Evolutionary conservation across 257 asterid species (phyloP).

Genomic region (Jaltomata sinuosa): DNA sequence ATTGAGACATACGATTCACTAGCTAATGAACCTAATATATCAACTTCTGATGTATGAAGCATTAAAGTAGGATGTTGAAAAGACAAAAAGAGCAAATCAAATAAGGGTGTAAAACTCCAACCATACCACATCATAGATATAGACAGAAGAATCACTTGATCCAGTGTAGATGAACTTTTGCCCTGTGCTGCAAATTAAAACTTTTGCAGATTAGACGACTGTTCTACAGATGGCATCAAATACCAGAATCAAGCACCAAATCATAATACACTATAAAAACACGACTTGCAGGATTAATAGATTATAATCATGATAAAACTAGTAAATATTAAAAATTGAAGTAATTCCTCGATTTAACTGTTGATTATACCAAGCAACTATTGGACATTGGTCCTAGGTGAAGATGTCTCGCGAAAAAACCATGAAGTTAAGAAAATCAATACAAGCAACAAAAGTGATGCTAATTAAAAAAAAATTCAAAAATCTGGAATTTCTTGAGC

Average conservation of each 20-base stretch:
- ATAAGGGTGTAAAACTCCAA: neutral
- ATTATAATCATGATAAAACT: neutral
- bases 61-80: neutral
- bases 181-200: constrained; percentile 64
- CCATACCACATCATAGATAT: constrained; percentile 80
- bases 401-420: neutral
- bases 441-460: neutral
- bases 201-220: neutral
- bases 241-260: neutral
- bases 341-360: neutral
- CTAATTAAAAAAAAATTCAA: neutral
- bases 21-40: neutral
- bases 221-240: neutral
- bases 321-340: neutral
- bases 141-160: constrained; percentile 63
- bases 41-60: neutral
- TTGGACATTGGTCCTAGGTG: neutral
- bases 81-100: neutral
- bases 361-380: neutral
- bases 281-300: neutral
- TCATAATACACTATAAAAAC: neutral
- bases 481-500: neutral
- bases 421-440: neutral
- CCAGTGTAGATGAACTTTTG: constrained; percentile 91
- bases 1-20: neutral